Conservation (phyloP, 495 filamentous ascomycete genomes). For the Tuber borchii region DNA sequence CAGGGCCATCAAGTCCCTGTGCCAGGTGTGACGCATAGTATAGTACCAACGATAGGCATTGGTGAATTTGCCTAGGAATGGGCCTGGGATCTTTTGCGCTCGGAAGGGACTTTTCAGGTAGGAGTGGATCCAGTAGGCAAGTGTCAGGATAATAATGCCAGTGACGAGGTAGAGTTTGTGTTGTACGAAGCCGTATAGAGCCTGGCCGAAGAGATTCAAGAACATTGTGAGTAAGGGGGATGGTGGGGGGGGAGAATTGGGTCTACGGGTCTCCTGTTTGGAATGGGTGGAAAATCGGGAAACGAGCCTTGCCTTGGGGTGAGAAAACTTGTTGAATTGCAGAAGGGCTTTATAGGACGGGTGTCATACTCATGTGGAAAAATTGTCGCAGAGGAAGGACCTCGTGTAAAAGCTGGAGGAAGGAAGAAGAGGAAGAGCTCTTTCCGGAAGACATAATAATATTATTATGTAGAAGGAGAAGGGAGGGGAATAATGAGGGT, state of each 20-base stretch:
- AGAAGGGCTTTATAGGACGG: background rate
- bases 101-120: constrained; percentile 30
- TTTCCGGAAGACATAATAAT: background rate
- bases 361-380: background rate
- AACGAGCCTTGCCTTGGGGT: background rate
- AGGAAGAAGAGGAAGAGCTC: background rate
- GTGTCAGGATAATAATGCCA: background rate
- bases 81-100: constrained; percentile 49
- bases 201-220: background rate
- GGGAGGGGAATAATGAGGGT: too few relatives aligned
- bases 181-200: constrained; percentile 10
- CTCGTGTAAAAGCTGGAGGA: background rate
- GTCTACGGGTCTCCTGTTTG: background rate
- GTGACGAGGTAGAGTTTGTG: constrained; percentile 11
- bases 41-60: constrained; percentile 64
- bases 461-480: background rate
- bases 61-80: constrained; percentile 60
- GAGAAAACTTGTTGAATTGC: background rate
- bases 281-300: background rate
- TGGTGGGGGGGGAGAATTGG: background rate
- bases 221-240: background rate
- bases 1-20: constrained; percentile 59
- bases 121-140: constrained; percentile 15
- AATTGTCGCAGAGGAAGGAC: background rate
- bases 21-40: constrained; percentile 55